Evolutionary conservation across 2,329 filamentous ascomycete species (phyloP), one percentile per base, ranked within the genome.

Genomic region (Basipetospora chlamydospora): DNA sequence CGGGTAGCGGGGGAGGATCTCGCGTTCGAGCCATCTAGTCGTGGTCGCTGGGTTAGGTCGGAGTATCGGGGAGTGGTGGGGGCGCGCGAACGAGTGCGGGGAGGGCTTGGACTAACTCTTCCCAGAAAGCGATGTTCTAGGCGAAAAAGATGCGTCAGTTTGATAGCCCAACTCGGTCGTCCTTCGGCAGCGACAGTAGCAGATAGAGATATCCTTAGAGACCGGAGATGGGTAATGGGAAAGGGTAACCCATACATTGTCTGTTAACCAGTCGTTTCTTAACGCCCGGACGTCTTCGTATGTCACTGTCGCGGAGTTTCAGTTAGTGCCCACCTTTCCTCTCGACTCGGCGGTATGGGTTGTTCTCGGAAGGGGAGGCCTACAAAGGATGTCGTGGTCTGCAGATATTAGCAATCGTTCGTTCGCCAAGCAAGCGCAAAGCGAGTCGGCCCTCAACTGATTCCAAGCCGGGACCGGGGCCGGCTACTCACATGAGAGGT

Each of bases 81-180:
- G n/a, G n/a, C n/a, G n/a, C n/a, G n/a, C n/a, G n/a, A n/a, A n/a
- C n/a, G n/a, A 2, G 17, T 18, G 31, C 5, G n/a, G 4, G 9
- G 35, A 21, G 22, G 15, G 16, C 9, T 31, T 40, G 28, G 26
- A 57, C 63, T 48, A 76, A 93, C 70, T 96, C 88, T 69, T 96
- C 83, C 88, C 90, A 98, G 55, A 98, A 96, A 35, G 85, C 80
- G 46, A 98, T 96, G 48, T 86, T 87, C 82, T 88, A 47, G 25
- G 28, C 15, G 13, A 18, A 32, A 18, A 32, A 9, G 20, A n/a
- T n/a, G 29, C n/a, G 37, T 39, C 17, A 39, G 37, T 38, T 23
- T 26, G 16, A 10, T 1, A 15, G n/a, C 12, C n/a, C 23, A 5
- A 26, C 22, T 10, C 6, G 5, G 8, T 16, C n/a, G n/a, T n/a